These are phyloP conservation scores for Salix purpurea DNA, from an alignment of 345 rosid species.

Conservation along the genomic window DNA sequence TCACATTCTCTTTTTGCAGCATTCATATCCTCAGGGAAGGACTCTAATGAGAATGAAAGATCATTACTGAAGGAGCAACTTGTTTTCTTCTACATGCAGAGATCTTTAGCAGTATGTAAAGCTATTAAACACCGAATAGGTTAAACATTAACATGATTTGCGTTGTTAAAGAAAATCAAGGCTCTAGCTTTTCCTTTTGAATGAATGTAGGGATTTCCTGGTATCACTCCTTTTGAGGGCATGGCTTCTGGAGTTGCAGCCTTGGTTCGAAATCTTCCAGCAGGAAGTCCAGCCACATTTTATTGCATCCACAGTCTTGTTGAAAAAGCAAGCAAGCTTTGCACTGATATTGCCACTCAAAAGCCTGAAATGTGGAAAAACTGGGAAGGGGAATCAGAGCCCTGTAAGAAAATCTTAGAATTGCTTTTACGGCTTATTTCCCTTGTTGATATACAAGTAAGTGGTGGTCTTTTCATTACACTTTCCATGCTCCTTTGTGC, in stretches of 20 bases:
- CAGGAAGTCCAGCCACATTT: constrained; percentile 84
- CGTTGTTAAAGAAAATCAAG: constrained; percentile 1
- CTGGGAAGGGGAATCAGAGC: constrained; percentile 58
- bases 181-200: constrained; percentile 10
- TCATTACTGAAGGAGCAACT: constrained; percentile 67
- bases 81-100: constrained; percentile 72
- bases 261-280: constrained; percentile 79
- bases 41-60: constrained; percentile 51
- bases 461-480: constrained; percentile 9
- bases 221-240: constrained; percentile 83
- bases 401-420: constrained; percentile 58
- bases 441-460: constrained; percentile 81
- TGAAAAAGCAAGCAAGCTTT: constrained; percentile 56
- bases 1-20: constrained; percentile 77
- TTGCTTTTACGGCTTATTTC: constrained; percentile 74
- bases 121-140: constrained; percentile 1
- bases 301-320: constrained; percentile 70
- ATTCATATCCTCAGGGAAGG: constrained; percentile 63
- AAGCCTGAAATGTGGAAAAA: constrained; percentile 47
- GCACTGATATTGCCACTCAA: constrained; percentile 20
- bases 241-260: constrained; percentile 92
- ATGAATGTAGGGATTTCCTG: constrained; percentile 64
- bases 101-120: constrained; percentile 70
- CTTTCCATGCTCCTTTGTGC: neutral
- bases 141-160: neutral